Conservation (phyloP, 2,329 filamentous ascomycete species). For the Cladosporium halotolerans region DNA sequence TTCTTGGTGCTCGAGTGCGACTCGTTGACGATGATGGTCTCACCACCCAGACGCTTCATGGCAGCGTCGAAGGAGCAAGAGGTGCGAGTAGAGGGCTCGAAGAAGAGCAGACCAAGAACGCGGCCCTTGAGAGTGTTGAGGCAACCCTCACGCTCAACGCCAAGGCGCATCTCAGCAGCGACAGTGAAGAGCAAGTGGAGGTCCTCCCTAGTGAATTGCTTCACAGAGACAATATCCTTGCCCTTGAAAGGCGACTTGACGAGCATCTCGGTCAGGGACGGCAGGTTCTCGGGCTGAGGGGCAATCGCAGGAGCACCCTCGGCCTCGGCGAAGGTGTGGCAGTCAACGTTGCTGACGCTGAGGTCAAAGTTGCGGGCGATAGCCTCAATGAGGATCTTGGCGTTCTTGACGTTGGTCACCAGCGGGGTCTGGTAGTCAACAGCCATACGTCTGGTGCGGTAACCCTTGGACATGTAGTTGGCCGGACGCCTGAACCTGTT, state of each 20-base stretch:
- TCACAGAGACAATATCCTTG: constrained; percentile 84
- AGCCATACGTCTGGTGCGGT: constrained; percentile 93
- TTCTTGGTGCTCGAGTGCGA: constrained; percentile 85
- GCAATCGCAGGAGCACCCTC: constrained; percentile 26
- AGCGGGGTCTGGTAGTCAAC: constrained; percentile 96
- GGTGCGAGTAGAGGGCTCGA: constrained; percentile 92
- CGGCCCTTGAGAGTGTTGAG: constrained; percentile 80
- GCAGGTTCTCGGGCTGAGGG: constrained; percentile 40
- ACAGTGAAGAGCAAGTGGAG: constrained; percentile 93
- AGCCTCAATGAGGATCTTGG: constrained; percentile 92
- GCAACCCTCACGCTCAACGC: constrained; percentile 85
- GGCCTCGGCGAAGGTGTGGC: constrained; percentile 65
- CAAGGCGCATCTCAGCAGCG: constrained; percentile 93
- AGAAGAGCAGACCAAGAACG: constrained; percentile 89
- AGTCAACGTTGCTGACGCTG: constrained; percentile 76
- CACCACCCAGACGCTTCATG: constrained; percentile 94
- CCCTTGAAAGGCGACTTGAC: constrained; percentile 80
- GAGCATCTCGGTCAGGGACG: constrained; percentile 63
- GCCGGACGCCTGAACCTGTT: constrained; percentile 95
- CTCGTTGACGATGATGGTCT: constrained; percentile 75
- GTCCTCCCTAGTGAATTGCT: constrained; percentile 80
- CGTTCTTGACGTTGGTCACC: constrained; percentile 98
- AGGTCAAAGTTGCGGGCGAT: constrained; percentile 84
- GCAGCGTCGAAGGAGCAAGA: constrained; percentile 94
- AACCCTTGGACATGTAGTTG: constrained; percentile 98